Evolutionary conservation across 176 grass and related monocot species (phyloP).

Genomic region (Alopecurus myosuroides): DNA sequence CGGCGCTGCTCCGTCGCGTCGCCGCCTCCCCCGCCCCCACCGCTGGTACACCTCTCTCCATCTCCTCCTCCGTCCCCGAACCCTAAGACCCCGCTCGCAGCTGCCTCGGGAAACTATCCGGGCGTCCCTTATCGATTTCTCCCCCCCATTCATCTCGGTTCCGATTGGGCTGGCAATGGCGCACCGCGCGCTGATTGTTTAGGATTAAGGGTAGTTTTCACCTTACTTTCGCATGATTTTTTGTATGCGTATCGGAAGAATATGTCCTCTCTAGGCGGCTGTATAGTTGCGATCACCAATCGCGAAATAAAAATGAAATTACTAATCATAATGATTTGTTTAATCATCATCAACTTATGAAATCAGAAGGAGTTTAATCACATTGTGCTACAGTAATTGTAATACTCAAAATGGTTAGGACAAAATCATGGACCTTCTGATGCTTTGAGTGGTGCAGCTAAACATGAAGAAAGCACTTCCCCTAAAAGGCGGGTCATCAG

Average conservation of each 20-base stretch:
- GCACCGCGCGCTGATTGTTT: not conserved
- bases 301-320: not conserved
- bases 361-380: not conserved
- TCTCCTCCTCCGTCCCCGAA: not conserved
- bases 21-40: not conserved
- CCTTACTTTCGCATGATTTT: not conserved
- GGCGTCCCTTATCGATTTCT: not conserved
- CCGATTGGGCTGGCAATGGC: not conserved
- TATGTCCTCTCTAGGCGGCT: not conserved
- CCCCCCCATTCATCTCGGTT: not conserved
- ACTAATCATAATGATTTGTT: not conserved
- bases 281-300: not conserved
- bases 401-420: not conserved
- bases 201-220: not conserved
- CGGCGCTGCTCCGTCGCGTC: not conserved
- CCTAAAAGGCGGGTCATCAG: conserved; percentile 18
- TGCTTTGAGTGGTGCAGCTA: conserved; percentile 9
- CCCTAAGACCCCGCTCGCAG: not conserved
- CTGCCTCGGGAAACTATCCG: not conserved
- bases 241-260: not conserved
- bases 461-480: conserved; percentile 80
- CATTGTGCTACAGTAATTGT: not conserved
- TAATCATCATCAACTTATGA: not conserved
- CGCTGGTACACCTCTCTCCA: not conserved
- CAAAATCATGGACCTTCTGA: not conserved